These are phyloP conservation scores for Ilyonectria destructans DNA, from an alignment of 2,329 filamentous ascomycete genomes.

Conservation along the genomic window DNA sequence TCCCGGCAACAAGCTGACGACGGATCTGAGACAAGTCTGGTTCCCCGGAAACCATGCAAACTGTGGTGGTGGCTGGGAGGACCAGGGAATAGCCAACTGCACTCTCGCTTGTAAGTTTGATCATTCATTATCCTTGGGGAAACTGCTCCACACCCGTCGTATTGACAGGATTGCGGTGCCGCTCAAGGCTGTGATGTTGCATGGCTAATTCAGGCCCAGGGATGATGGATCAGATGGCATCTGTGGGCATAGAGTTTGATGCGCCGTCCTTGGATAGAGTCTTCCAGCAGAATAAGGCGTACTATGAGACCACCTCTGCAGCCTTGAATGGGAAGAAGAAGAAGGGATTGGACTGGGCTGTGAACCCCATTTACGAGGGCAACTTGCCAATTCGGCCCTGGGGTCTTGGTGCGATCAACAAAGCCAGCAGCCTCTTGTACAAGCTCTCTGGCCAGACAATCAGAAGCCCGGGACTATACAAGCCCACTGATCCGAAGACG, in stretches of 20 bases:
- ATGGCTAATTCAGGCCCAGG: slow-evolving; percentile 51
- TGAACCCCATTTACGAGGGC: slow-evolving; percentile 63
- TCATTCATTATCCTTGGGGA: not conserved
- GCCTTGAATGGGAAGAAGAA: slow-evolving; percentile 39
- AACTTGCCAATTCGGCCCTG: slow-evolving; percentile 66
- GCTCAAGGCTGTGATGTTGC: not conserved
- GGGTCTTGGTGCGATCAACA: slow-evolving; percentile 64
- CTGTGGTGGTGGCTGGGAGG: slow-evolving; percentile 78
- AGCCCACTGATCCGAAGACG: slow-evolving; percentile 60
- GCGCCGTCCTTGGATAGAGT: slow-evolving; percentile 59
- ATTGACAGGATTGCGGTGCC: not conserved
- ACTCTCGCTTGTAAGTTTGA: slow-evolving; percentile 58
- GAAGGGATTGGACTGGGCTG: slow-evolving; percentile 59
- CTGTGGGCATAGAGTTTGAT: slow-evolving; percentile 67
- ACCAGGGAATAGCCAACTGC: slow-evolving; percentile 62
- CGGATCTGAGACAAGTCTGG: slow-evolving; percentile 70
- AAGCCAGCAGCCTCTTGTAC: slow-evolving; percentile 60
- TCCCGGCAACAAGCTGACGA: slow-evolving; percentile 55
- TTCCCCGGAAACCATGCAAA: slow-evolving; percentile 82
- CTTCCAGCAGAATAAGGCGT: slow-evolving; percentile 53
- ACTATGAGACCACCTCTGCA: slow-evolving; percentile 49
- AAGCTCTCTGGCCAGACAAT: slow-evolving; percentile 60
- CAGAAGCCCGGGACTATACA: slow-evolving; percentile 66
- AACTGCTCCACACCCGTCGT: not conserved
- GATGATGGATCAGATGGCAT: slow-evolving; percentile 72